Percentiles rank a stretch among this genome's conserved stretches.
Evolutionary conservation across 345 rosid species (phyloP).

Genomic region (Salix koriyanagi): DNA sequence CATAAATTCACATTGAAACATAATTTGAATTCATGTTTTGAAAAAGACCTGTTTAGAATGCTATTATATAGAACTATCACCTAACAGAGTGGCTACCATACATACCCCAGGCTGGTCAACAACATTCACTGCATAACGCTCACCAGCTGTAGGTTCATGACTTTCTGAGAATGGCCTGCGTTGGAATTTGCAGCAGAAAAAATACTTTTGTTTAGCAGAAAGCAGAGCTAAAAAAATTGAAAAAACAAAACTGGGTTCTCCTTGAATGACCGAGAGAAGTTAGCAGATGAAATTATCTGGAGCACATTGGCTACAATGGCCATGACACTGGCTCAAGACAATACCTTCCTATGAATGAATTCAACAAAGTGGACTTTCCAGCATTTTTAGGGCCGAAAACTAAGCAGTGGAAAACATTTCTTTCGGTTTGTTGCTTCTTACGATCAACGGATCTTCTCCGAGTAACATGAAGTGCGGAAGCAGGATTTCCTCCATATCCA

Average conservation of each 20-base stretch:
- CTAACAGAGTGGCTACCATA: background rate
- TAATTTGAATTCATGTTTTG: background rate
- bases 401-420: constrained; percentile 63
- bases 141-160: constrained; percentile 40
- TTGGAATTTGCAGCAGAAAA: constrained; percentile 12
- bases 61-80: background rate
- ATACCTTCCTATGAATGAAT: constrained; percentile 70
- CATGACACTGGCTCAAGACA: constrained; percentile 7
- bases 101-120: constrained; percentile 72
- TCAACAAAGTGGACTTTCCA: constrained; percentile 66
- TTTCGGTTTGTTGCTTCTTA: constrained; percentile 67
- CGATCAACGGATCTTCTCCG: constrained; percentile 60
- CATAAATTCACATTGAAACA: background rate
- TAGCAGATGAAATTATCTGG: constrained; percentile 8
- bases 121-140: constrained; percentile 53
- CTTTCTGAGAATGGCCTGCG: constrained; percentile 58
- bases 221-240: background rate
- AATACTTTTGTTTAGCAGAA: background rate
- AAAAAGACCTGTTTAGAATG: background rate
- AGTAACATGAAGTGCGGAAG: constrained; percentile 57
- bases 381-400: constrained; percentile 72
- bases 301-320: constrained; percentile 1
- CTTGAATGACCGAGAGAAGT: background rate
- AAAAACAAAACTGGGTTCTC: background rate
- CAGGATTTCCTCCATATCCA: constrained; percentile 66